Base-by-base conservation (phyloP, 768 basidiomycete species). In the Hericium erinaceus region DNA sequence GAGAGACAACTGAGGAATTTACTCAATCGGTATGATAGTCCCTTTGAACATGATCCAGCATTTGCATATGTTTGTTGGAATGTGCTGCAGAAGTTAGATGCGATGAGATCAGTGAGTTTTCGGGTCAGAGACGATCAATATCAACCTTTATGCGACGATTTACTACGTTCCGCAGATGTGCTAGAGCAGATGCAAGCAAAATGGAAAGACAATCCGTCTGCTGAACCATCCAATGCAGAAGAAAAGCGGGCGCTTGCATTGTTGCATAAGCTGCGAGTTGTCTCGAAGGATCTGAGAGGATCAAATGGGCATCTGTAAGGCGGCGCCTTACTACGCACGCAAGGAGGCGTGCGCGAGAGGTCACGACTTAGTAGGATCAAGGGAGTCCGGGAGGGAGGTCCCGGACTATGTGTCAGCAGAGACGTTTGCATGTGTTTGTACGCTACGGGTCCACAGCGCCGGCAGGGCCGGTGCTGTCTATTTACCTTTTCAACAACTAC, bases 1-100 rank as follows among this genome's bases (percentile, higher is more conserved):
- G 65, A 72, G 48, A 38, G 57, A 0, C 75, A 78, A 24, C 64
- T 70, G 0, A 67, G 67, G 26, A 71, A 76, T 61, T 52, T 73
- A 4, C 65, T 76, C 6, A 56, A 39, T n/a, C 37, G 75, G 1
- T 5, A 49, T 2, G 74, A 77, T 58, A 49, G 58, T 0, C 60
- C 64, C 0, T 80, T 77, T 58, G n/a, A 9, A 26, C 2, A 26
- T 11, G 53, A 54, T 20, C 37, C 53, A 10, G 10, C 9, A 18
- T 40, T 54, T 26, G 38, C 53, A n/a, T n/a, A n/a, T n/a, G n/a
- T n/a, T n/a, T n/a, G n/a, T n/a, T n/a, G n/a, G n/a, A n/a, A n/a
- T n/a, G 2, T 54, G 40, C 18, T n/a, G 39, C 6, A 40, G 18
- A 15, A 41, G 15, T 10, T 39, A 39, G 16, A 39, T 13, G 33